Percentiles rank a stretch among this genome's conserved stretches.
Evolutionary conservation across 768 basidiomycete genomes (phyloP).

Genomic region (Xerocomellus chrysenteron): DNA sequence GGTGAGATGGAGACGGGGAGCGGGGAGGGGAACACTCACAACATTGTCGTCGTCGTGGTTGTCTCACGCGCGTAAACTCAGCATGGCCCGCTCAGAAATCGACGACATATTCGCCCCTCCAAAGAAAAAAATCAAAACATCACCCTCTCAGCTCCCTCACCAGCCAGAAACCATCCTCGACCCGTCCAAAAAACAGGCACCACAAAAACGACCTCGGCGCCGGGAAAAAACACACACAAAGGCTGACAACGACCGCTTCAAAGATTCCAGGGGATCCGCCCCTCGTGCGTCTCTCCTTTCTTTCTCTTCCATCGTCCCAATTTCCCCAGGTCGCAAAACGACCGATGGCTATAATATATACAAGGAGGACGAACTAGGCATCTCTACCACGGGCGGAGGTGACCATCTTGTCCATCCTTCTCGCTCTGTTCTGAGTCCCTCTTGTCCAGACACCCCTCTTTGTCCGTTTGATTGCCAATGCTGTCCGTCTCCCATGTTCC

Average conservation of each 20-base stretch:
- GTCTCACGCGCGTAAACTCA: conserved; percentile 23
- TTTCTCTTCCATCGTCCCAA: conserved; percentile 10
- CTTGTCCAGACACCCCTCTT: conserved; percentile 63
- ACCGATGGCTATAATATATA: conserved; percentile 79
- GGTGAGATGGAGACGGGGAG: conserved; percentile 2
- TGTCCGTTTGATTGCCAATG: conserved; percentile 92
- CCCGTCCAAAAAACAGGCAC: conserved; percentile 44
- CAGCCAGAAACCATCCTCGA: conserved; percentile 64
- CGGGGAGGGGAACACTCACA: conserved; percentile 26
- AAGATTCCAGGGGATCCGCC: conserved; percentile 72
- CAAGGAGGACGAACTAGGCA: conserved; percentile 81
- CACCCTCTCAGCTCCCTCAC: conserved; percentile 1
- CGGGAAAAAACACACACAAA: conserved; percentile 28
- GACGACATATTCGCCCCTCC: conserved; percentile 74
- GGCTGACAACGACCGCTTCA: conserved; percentile 51
- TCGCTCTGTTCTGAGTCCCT: conserved; percentile 22
- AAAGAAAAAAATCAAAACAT: conserved; percentile 40
- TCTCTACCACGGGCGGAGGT: conserved; percentile 71
- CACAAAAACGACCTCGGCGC: conserved; percentile 30
- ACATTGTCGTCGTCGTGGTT: conserved; percentile 26
- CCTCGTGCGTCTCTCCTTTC: conserved; percentile 50
- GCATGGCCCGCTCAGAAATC: conserved; percentile 68
- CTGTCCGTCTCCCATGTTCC: conserved; percentile 50
- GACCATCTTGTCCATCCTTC: conserved; percentile 25
- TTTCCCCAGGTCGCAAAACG: conserved; percentile 61